phyloP scores from a whole-genome alignment of 177 flowering plant genomes.

The Vitis hybrid region DNA sequence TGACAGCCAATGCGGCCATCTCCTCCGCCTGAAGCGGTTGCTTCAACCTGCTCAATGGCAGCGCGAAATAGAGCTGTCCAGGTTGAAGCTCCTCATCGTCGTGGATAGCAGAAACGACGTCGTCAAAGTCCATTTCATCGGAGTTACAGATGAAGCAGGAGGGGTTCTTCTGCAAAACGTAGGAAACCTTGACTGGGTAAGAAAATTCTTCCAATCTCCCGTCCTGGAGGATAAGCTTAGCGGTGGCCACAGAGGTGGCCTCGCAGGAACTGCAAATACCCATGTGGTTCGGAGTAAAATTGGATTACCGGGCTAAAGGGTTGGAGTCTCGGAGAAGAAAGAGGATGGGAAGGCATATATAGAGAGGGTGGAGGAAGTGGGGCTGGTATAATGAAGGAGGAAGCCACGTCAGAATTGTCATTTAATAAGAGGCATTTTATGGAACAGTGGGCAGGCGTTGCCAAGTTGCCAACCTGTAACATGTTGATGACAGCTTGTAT shows the following conservation, averaged over 20 bases:
- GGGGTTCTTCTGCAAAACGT: constrained; percentile 27
- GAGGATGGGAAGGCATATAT: background rate
- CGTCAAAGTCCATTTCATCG: constrained; percentile 62
- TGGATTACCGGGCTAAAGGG: background rate
- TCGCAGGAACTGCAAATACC: constrained; percentile 22
- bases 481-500: constrained; percentile 27
- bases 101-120: constrained; percentile 40
- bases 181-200: constrained; percentile 40
- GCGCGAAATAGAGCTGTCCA: constrained; percentile 64
- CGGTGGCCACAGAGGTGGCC: constrained; percentile 16
- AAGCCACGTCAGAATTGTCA: constrained; percentile 22
- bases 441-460: constrained; percentile 15
- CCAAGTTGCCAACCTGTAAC: constrained; percentile 38
- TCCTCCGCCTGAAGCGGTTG: constrained; percentile 39
- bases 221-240: constrained; percentile 28
- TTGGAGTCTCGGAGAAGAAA: background rate
- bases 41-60: constrained; percentile 34
- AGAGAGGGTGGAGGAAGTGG: background rate
- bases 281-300: constrained; percentile 7
- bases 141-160: constrained; percentile 56
- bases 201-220: constrained; percentile 38
- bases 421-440: background rate
- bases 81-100: constrained; percentile 42
- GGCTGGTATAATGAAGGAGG: background rate
- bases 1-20: constrained; percentile 69